Evolutionary conservation across 495 filamentous ascomycete species (phyloP).

Genomic region (Talaromyces stipitatus): DNA sequence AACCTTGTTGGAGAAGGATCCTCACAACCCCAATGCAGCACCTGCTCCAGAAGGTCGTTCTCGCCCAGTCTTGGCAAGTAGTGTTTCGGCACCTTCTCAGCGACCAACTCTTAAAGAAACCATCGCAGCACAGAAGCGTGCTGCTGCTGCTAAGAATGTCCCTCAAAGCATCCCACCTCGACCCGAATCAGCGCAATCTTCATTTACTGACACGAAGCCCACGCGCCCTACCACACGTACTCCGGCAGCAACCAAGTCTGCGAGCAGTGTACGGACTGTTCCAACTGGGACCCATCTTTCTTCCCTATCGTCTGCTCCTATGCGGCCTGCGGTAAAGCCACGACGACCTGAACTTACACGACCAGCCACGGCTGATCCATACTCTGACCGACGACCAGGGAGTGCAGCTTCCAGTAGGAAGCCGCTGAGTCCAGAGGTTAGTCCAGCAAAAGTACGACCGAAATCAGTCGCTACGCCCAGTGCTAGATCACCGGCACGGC

Average conservation of each 20-base stretch:
- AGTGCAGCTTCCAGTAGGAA: constrained; percentile 23
- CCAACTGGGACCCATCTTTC: constrained; percentile 27
- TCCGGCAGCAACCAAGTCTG: constrained; percentile 12
- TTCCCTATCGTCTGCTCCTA: constrained; percentile 51
- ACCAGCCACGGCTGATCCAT: constrained; percentile 54
- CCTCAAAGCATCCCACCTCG: constrained; percentile 48
- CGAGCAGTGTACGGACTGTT: constrained; percentile 20
- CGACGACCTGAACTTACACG: constrained; percentile 41
- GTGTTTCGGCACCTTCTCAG: constrained; percentile 35
- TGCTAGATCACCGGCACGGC: constrained; percentile 23
- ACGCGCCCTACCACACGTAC: constrained; percentile 32
- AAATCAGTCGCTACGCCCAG: constrained; percentile 22
- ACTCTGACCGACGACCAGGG: constrained; percentile 28
- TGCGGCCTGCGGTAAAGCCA: constrained; percentile 43
- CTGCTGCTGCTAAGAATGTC: constrained; percentile 45
- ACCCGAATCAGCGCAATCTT: constrained; percentile 65
- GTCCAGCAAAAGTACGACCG: constrained; percentile 30
- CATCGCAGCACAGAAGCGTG: constrained; percentile 77
- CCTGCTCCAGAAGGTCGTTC: constrained; percentile 32
- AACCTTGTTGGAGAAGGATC: constrained; percentile 66
- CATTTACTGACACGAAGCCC: constrained; percentile 29
- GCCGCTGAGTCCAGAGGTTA: constrained; percentile 31
- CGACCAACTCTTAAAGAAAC: constrained; percentile 63
- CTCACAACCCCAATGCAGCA: constrained; percentile 66
- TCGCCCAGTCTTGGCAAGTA: constrained; percentile 42